Base-by-base conservation (phyloP, 805 yeast genomes). In the Metschnikowia arizonensis region DNA sequence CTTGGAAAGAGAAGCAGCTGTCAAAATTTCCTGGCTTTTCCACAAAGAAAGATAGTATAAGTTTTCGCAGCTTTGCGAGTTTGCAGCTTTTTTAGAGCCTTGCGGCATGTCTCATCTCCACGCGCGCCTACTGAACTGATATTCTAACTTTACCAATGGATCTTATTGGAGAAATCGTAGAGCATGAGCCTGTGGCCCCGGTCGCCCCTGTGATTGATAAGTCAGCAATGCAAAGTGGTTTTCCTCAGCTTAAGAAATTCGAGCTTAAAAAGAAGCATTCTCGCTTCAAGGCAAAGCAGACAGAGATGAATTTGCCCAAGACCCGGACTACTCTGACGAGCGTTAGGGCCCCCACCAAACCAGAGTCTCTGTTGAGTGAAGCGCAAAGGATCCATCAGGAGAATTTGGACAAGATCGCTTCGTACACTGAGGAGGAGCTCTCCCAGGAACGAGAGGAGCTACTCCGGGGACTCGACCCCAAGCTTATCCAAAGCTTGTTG, bases 361-460 rank as follows among this genome's bases (percentile, higher is more conserved):
- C 29, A 14, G 19, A 21, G 29, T 15, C 38, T 34, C 38, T 24
- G 38, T 9, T 34, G 11, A 40, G 83, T 0, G 95, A 86, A 54
- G 78, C 84, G 0, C 90, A 85, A 52, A 75, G 78, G 58, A 87
- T 89, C 18, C 91, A 88, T 60, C 60, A 76, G 45, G 96, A 89
- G 57, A 90, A 88, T 61, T 62, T 85, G 49, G 77, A 80, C 31
- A 69, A 73, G 33, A 60, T 90, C 45, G 67, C 79, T 30, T 61
- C 65, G 11, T 83, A 89, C 90, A 68, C 83, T 2, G 73, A 71
- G 1, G 83, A 77, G 14, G 88, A 89, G 57, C 75, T 87, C 29
- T 68, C 73, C 28, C 63, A 69, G 37, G 91, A 87, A 52, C 74
- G 79, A 50, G 76, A 78, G 50, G 95, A 88, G 55, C 63, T 90